Conservation (phyloP, 2,329 filamentous ascomycete species). For the Didymella keratinophila region DNA sequence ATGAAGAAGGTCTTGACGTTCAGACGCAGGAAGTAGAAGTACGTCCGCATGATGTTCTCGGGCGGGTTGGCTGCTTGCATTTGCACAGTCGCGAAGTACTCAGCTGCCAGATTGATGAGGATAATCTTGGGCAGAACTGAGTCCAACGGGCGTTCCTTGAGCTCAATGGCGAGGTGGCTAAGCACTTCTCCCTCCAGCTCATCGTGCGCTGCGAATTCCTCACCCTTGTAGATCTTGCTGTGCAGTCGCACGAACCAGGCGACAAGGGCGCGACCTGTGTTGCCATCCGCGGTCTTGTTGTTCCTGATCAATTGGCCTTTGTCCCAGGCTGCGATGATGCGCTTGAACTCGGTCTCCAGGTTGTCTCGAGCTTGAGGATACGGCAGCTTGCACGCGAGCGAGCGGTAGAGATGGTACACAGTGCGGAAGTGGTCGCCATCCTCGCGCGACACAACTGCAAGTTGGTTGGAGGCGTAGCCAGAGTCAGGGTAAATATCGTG, state of each 20-base stretch:
- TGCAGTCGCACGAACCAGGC: slow-evolving; percentile 89
- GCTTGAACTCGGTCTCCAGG: slow-evolving; percentile 79
- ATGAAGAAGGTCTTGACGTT: slow-evolving; percentile 80
- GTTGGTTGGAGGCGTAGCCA: slow-evolving; percentile 86
- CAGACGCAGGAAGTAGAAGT: slow-evolving; percentile 73
- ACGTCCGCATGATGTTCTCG: slow-evolving; percentile 51
- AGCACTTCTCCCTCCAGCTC: slow-evolving; percentile 88
- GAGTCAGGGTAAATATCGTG: slow-evolving; percentile 78
- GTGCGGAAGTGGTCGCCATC: slow-evolving; percentile 82
- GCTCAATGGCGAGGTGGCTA: slow-evolving; percentile 74
- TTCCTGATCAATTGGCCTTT: slow-evolving; percentile 61
- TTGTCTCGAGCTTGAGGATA: slow-evolving; percentile 79
- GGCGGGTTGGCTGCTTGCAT: slow-evolving; percentile 55
- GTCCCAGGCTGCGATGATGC: slow-evolving; percentile 65
- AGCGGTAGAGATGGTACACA: slow-evolving; percentile 88
- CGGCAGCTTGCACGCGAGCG: slow-evolving; percentile 76
- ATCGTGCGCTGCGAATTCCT: slow-evolving; percentile 75
- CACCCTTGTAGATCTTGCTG: slow-evolving; percentile 80
- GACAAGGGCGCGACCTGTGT: slow-evolving; percentile 70
- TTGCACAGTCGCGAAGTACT: slow-evolving; percentile 72
- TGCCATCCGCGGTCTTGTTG: slow-evolving; percentile 49
- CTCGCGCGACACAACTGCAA: slow-evolving; percentile 83
- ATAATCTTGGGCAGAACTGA: slow-evolving; percentile 78
- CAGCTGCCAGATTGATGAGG: slow-evolving; percentile 85
- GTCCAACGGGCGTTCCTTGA: slow-evolving; percentile 73